These are phyloP conservation scores for Erysimum pusillum DNA, from an alignment of 441 rosid species.

Conservation along the genomic window DNA sequence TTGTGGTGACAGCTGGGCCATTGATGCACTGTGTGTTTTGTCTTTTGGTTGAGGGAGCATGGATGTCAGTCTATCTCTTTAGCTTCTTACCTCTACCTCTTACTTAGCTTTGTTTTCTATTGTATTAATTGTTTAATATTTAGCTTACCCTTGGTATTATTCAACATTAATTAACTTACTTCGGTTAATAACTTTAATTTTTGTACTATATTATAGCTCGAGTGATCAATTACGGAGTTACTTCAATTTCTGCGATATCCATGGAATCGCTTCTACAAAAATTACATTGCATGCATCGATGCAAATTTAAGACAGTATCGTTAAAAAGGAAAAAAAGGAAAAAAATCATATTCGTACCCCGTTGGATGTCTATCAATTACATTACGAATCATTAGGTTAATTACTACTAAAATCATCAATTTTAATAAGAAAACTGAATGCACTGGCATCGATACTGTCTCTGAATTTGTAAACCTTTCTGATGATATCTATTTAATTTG, in stretches of 20 bases:
- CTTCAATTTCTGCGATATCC: constrained; percentile 1
- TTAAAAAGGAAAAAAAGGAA: neutral
- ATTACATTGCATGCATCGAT: constrained; percentile 17
- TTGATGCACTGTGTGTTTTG: constrained; percentile 47
- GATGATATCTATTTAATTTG: constrained; percentile 6
- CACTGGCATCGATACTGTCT: constrained; percentile 20
- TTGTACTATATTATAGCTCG: neutral
- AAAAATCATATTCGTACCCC: neutral
- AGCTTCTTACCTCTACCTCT: constrained; percentile 19
- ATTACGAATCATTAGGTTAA: neutral
- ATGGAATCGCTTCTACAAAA: constrained; percentile 10
- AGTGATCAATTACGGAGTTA: neutral
- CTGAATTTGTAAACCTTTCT: constrained; percentile 2
- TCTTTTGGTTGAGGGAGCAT: constrained; percentile 54
- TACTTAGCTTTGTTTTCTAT: constrained; percentile 15
- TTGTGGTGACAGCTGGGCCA: constrained; percentile 47
- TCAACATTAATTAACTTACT: neutral
- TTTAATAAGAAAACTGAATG: constrained; percentile 19
- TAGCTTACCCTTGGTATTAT: neutral
- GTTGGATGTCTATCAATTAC: neutral
- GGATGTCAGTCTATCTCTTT: constrained; percentile 51
- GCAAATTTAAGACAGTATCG: neutral
- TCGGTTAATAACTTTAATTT: neutral
- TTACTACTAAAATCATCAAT: neutral
- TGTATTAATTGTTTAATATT: constrained; percentile 12